Base-by-base conservation (phyloP, 345 rosid species). In the Murraya koenigii region DNA sequence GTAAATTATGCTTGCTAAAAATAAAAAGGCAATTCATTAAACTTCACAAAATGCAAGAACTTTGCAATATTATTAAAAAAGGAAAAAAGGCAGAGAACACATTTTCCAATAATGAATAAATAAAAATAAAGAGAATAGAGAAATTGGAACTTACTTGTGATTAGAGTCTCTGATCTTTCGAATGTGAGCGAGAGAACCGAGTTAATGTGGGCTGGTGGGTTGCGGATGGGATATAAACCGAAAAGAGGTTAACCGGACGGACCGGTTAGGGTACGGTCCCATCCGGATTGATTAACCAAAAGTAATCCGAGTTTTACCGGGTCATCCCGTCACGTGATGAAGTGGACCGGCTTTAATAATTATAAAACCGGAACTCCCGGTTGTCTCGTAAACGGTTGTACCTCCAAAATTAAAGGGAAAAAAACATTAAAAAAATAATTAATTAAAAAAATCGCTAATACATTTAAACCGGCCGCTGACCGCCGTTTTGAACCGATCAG, bases 221-320 rank as follows among this genome's bases (percentile, higher is more conserved):
- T 13, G 14, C 55, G 30, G 20, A 14, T 70, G 30, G 35, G 30
- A 36, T 79, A 68, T 39, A 55, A 80, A 76, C 84, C 82, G 79
- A 33, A 8, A 54, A 28, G 66, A 36, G 58, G 39, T 26, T 85
- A 75, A 85, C 88, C 80, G 82, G 85, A 83, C 70, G 75, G 80
- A 76, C 85, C 87, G 84, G 88, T 87, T 85, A 83, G 86, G 85
- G 82, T 60, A 47, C 54, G 60, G 69, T 77, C 62, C 22, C 59
- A 72, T 67, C 66, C 80, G 84, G 81, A 54, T 69, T 71, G 66
- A 33, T 52, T 74, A 13, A 33, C 77, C 72, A 39, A 54, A 56
- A 41, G 64, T 77, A 39, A 77, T 28, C 73, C 72, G 68, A 35
- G 20, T 71, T 55, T 80, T 66, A 73, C 85, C 82, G 58, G 84